Conservation (phyloP, 2,329 filamentous ascomycete species). For the Apiospora pterosperma region DNA sequence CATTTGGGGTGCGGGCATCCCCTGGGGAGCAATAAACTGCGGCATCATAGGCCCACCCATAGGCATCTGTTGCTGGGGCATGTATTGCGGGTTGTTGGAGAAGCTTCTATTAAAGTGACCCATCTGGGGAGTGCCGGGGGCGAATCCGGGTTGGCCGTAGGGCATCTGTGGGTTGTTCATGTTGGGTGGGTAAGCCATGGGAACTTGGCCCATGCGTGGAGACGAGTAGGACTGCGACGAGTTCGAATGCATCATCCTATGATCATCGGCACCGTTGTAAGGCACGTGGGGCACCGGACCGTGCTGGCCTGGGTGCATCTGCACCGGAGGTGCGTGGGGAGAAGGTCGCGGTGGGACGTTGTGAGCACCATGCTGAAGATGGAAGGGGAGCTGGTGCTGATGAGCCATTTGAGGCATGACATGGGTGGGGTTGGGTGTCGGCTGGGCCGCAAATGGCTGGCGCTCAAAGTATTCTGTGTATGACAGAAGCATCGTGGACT, state of each 20-base stretch:
- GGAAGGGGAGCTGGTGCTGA: constrained; percentile 79
- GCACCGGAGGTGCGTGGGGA: constrained; percentile 74
- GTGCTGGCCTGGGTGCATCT: constrained; percentile 72
- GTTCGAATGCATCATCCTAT: constrained; percentile 84
- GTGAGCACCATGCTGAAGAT: constrained; percentile 72
- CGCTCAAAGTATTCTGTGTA: constrained; percentile 80
- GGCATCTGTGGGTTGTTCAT: constrained; percentile 69
- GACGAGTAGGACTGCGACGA: constrained; percentile 84
- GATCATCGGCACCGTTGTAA: constrained; percentile 75
- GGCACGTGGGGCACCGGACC: constrained; percentile 60
- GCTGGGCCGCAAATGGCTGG: constrained; percentile 55
- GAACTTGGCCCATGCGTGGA: constrained; percentile 69
- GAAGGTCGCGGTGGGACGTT: constrained; percentile 66
- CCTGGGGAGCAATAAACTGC: constrained; percentile 72
- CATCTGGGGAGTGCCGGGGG: constrained; percentile 69
- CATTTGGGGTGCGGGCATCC: constrained; percentile 70
- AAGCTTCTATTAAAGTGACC: constrained; percentile 65
- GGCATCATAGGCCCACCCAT: constrained; percentile 81
- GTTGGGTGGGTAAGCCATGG: constrained; percentile 65
- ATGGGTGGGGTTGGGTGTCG: constrained; percentile 67
- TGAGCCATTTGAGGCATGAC: constrained; percentile 72
- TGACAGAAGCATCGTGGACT: constrained; percentile 61
- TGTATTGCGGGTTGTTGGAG: constrained; percentile 70
- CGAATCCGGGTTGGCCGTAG: constrained; percentile 69
- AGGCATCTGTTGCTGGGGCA: constrained; percentile 64